phyloP scores from a whole-genome alignment of 345 rosid species.

The Brassica incana region DNA sequence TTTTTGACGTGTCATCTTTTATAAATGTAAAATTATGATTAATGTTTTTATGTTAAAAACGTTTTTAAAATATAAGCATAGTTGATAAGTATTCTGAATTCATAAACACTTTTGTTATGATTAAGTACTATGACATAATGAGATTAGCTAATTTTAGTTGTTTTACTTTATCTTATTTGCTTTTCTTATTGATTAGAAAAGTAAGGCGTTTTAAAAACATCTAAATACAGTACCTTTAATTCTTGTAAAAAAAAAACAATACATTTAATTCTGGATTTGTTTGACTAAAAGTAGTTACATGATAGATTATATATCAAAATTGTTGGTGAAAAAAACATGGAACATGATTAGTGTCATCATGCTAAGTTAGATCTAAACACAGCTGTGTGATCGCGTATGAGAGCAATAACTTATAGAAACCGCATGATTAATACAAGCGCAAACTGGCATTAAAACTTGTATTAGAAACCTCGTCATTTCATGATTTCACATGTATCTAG shows the following conservation, averaged over 20 bases:
- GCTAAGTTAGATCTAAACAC: background rate
- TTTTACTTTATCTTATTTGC: background rate
- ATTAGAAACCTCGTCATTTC: background rate
- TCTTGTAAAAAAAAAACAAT: background rate
- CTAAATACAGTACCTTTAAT: background rate
- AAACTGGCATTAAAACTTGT: background rate
- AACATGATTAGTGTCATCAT: background rate
- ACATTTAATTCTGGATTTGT: constrained; percentile 12
- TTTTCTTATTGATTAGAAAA: background rate
- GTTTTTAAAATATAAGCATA: background rate
- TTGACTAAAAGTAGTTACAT: background rate
- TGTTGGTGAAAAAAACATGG: background rate
- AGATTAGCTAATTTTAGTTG: background rate
- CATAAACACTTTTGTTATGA: background rate
- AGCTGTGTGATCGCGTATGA: background rate
- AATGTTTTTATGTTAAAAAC: background rate
- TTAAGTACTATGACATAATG: background rate
- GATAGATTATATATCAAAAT: background rate
- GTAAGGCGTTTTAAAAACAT: background rate
- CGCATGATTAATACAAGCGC: background rate
- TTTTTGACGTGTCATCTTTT: background rate
- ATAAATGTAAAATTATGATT: background rate
- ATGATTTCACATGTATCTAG: constrained; percentile 10
- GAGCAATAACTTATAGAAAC: background rate
- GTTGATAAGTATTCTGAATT: background rate